These are phyloP conservation scores for Colletotrichum orbiculare DNA, from an alignment of 2,329 filamentous ascomycete species.

Conservation along the genomic window DNA sequence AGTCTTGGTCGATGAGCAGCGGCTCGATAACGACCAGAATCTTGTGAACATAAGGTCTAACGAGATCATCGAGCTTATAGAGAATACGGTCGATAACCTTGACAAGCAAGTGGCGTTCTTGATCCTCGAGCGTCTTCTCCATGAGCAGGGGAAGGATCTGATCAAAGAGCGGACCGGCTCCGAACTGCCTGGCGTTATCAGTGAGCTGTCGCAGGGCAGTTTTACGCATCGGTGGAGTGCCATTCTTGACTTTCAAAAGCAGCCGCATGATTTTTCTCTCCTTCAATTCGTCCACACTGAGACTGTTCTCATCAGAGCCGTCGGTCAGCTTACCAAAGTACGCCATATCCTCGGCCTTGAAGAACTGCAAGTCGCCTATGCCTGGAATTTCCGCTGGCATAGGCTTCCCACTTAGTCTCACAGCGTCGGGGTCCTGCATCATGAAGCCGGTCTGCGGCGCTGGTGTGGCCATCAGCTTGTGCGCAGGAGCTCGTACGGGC, in stretches of 20 bases:
- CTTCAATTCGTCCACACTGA: constrained; percentile 95
- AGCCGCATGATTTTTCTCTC: constrained; percentile 99
- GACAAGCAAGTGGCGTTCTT: constrained; percentile 96
- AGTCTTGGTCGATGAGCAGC: constrained; percentile 98
- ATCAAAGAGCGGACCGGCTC: constrained; percentile 93
- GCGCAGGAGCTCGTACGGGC: constrained; percentile 79
- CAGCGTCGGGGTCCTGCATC: constrained; percentile 95
- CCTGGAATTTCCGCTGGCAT: constrained; percentile 96
- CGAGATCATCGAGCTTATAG: constrained; percentile 97
- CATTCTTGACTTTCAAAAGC: constrained; percentile 98
- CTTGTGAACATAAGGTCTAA: constrained; percentile 96
- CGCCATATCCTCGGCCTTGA: constrained; percentile 98
- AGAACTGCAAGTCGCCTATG: constrained; percentile 95
- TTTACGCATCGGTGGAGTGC: constrained; percentile 98
- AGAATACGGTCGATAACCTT: constrained; percentile 99
- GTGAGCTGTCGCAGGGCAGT: constrained; percentile 96
- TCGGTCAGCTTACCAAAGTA: constrained; percentile 99
- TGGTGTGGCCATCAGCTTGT: constrained; percentile 80
- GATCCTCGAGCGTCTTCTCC: constrained; percentile 98
- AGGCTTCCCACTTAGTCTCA: constrained; percentile 85
- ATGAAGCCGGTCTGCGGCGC: constrained; percentile 88
- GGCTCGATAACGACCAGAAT: constrained; percentile 99
- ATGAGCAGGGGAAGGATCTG: constrained; percentile 96
- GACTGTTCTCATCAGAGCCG: constrained; percentile 87
- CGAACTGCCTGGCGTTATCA: constrained; percentile 96